phyloP scores from a whole-genome alignment of 192 early-diverging fungal species.

The Coemansia guatemalensis region DNA sequence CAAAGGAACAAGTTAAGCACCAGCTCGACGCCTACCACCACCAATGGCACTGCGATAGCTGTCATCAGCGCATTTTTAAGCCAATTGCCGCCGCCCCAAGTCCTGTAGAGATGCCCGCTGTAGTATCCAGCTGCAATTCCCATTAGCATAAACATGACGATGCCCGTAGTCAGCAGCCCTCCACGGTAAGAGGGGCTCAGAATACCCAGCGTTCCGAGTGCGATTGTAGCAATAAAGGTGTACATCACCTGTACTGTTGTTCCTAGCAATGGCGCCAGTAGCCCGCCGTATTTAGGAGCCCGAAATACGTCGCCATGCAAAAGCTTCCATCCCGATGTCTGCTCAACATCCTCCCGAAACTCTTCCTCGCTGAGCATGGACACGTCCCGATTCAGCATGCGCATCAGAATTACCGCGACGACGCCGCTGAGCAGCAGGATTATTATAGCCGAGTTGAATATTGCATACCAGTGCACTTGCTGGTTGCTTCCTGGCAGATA shows the following conservation, averaged over 20 bases:
- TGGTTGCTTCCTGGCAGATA: slow-evolving; percentile 57
- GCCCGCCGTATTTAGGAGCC: slow-evolving; percentile 60
- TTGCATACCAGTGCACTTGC: slow-evolving; percentile 67
- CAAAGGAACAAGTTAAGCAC: slow-evolving; percentile 86
- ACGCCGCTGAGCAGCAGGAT: slow-evolving; percentile 66
- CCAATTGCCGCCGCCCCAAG: slow-evolving; percentile 70
- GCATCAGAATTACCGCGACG: slow-evolving; percentile 65
- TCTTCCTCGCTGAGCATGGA: slow-evolving; percentile 53
- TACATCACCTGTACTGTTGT: slow-evolving; percentile 69
- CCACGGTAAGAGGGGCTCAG: slow-evolving; percentile 68
- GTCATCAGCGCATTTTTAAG: slow-evolving; percentile 67
- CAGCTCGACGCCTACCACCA: slow-evolving; percentile 64
- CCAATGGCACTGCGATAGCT: slow-evolving; percentile 57
- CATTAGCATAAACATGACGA: slow-evolving; percentile 59
- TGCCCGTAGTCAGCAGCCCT: slow-evolving; percentile 57
- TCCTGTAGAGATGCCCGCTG: slow-evolving; percentile 68
- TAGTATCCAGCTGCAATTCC: slow-evolving; percentile 64
- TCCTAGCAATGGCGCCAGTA: slow-evolving; percentile 72
- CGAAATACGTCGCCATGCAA: slow-evolving; percentile 79
- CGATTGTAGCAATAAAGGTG: slow-evolving; percentile 55
- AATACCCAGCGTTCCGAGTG: slow-evolving; percentile 59
- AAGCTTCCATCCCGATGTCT: slow-evolving; percentile 73
- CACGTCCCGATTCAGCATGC: slow-evolving; percentile 65
- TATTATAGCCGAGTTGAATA: slow-evolving; percentile 69
- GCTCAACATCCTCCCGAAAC: slow-evolving; percentile 63